phyloP scores from a whole-genome alignment of 2,329 filamentous ascomycete genomes.

The Paraphoma chrysanthemicola region DNA sequence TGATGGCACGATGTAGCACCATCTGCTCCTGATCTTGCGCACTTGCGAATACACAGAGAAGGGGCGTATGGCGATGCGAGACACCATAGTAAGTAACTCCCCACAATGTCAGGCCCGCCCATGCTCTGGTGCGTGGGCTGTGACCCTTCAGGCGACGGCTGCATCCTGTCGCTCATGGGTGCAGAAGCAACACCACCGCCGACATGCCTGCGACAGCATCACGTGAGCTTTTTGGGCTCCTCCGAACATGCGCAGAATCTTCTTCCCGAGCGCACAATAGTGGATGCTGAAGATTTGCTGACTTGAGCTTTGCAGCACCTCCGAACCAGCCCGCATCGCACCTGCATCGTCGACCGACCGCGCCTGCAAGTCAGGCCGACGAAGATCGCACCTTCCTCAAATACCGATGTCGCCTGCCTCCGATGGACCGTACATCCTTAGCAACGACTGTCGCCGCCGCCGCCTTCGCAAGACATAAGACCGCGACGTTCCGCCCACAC shows the following conservation, averaged over 20 bases:
- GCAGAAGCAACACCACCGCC: neutral
- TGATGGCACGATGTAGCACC: neutral
- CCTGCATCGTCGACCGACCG: neutral
- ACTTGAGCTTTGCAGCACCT: neutral
- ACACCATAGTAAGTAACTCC: slow-evolving; percentile 1
- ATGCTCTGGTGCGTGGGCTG: neutral
- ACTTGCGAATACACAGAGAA: neutral
- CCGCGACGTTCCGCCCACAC: too few relatives aligned
- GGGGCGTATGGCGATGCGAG: neutral
- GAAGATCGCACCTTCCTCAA: neutral
- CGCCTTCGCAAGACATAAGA: too few relatives aligned
- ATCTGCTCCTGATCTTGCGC: neutral
- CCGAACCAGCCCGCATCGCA: neutral
- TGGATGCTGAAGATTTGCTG: neutral
- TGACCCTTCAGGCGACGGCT: slow-evolving; percentile 1
- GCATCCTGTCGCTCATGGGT: neutral
- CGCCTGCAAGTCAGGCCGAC: neutral
- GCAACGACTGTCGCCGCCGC: too few relatives aligned
- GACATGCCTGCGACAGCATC: neutral
- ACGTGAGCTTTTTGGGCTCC: neutral
- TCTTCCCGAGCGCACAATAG: neutral
- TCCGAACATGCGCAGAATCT: neutral
- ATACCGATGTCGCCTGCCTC: neutral
- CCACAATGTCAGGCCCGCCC: neutral
- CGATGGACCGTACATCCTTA: neutral